Evolutionary conservation across 2,329 filamentous ascomycete genomes (phyloP), one percentile per base, ranked within the genome.

Genomic region (Metarhizium guizhouense): DNA sequence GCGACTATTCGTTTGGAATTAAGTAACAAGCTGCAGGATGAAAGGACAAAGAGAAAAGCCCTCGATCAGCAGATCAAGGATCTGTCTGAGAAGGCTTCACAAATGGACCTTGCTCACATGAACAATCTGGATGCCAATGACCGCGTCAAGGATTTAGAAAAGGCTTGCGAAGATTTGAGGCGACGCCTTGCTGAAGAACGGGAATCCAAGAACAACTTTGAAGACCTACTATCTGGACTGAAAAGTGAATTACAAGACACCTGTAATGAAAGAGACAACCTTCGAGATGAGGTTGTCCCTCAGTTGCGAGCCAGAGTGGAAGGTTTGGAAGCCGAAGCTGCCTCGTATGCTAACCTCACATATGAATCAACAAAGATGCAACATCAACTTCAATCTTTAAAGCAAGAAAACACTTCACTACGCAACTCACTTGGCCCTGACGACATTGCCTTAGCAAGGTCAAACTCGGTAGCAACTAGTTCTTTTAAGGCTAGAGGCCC

Each of bases 181-280:
- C 84, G 92, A 63, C 87, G 89, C 62, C 77, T 99, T 48, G 78
- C 82, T 1, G 91, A 97, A 66, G 94, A 99, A 72, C 83, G 88
- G 55, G 83, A 89, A 68, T 84, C 88, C 63, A 96, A 95, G 70
- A 86, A 90, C 66, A 96, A 95, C 68, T 95, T 97, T 64, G 91
- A 97, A 72, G 92, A 96, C 68, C 79, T 99, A 47, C 78, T 97
- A 48, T 84, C 85, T 6, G 93, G 89, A 5, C 84, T 97, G 62
- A 87, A 88, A 63, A 82, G 84, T 29, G 91, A 99, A 68, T 77
- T 97, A 14, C 83, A 92, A 64, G 87, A 84, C 61, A 83, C 91
- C 54, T 83, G 88, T 58, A 92, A 94, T 62, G 92, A 99, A 72
- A 84, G 91, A 53, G 94, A 99, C 70, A 93, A 95, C 63, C 81